phyloP scores from a whole-genome alignment of 768 basidiomycete genomes.

The Phylloporus rhodoxanthus region DNA sequence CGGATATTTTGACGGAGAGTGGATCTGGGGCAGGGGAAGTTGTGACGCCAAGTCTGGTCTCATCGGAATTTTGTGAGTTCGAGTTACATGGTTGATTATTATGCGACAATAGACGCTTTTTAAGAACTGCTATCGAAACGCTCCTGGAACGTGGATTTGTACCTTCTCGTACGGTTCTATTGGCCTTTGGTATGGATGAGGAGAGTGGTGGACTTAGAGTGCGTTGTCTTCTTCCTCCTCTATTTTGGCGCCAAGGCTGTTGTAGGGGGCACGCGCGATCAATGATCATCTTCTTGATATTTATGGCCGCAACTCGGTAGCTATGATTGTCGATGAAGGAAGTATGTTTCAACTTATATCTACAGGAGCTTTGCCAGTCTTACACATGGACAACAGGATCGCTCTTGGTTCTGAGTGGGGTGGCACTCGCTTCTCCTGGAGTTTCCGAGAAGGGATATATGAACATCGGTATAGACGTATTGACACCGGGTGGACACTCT shows the following conservation, averaged over 20 bases:
- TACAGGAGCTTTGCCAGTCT: neutral
- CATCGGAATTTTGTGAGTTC: slow-evolving; percentile 31
- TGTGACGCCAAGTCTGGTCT: slow-evolving; percentile 40
- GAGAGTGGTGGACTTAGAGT: slow-evolving; percentile 39
- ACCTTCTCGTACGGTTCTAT: slow-evolving; percentile 27
- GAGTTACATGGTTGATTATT: neutral
- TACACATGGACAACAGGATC: slow-evolving; percentile 20
- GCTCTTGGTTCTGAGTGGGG: slow-evolving; percentile 25
- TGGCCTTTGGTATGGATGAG: slow-evolving; percentile 43
- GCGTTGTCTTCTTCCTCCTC: neutral
- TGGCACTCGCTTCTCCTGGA: slow-evolving; percentile 28
- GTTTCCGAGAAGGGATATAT: slow-evolving; percentile 42
- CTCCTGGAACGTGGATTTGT: slow-evolving; percentile 27
- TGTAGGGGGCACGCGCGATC: slow-evolving; percentile 41
- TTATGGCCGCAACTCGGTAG: slow-evolving; percentile 46
- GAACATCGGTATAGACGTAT: slow-evolving; percentile 38
- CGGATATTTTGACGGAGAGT: slow-evolving; percentile 40
- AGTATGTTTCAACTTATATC: slow-evolving; percentile 24
- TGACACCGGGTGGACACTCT: slow-evolving; percentile 50
- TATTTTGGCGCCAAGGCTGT: neutral
- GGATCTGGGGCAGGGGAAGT: slow-evolving; percentile 45
- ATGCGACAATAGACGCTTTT: neutral
- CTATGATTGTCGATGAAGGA: slow-evolving; percentile 58
- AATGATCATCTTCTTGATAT: slow-evolving; percentile 34
- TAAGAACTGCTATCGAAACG: slow-evolving; percentile 24